Base-by-base conservation (phyloP, 371 early-diverging fungal genomes). In the Batkoa obscura region DNA sequence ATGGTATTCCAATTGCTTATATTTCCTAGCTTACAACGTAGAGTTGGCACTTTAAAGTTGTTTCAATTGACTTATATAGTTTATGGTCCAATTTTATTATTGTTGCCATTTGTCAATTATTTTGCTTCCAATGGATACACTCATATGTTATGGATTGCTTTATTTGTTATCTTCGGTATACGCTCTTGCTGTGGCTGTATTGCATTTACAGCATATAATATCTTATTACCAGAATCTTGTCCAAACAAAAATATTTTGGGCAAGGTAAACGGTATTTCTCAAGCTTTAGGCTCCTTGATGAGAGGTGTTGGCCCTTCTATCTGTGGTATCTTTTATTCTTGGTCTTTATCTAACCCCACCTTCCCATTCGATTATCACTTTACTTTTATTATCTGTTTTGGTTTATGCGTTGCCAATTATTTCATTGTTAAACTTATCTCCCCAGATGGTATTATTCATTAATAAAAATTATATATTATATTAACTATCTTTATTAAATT, bases 291-390 rank as follows among this genome's bases (percentile, higher is more conserved):
- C 5, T 66, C 78, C 4, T 66, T 80, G 56, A 74, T 78, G 47
- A 66, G 86, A 15, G 78, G 74, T 9, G 63, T 83, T 36, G 84
- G 83, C 56, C 84, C 84, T 8, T 74, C 78, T 0, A 50, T 79
- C 4, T 80, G 81, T 17, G 81, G 81, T 31, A 69, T 73, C 4
- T 32, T 84, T 2, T 84, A 75, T 74, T 73, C 78, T 1, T 73
- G 73, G 64, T 81, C 82, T 2, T 60, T 81, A 1, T 62, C 62
- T 3, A 70, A 68, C 45, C 64, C 68, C n/a, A 35, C 38, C 4
- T 83, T 68, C 52, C 83, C 83, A 0, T 74, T 80, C 56, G 78
- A 73, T 50, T 75, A 73, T 57, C 17, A 53, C 53, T 38, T 53
- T 23, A 53, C 39, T 12, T 65, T 82, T 17, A 12, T 4, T 6